Evolutionary conservation across 257 asterid genomes (phyloP).

Genomic region (Solanum ahanhuiri): DNA sequence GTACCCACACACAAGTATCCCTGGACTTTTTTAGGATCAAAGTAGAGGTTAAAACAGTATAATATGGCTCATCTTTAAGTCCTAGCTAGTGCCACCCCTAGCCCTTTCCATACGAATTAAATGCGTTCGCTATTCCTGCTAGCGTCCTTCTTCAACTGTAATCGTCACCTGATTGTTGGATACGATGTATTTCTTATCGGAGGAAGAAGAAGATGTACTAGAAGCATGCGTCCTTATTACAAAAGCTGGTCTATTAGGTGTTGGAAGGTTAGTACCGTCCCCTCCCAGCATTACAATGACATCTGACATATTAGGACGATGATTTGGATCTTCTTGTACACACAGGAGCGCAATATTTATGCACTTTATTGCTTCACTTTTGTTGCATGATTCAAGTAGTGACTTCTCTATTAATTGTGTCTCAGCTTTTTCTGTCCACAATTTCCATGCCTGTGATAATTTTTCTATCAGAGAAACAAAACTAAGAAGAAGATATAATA

Average conservation of each 20-base stretch:
- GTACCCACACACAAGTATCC: not conserved
- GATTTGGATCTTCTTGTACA: slow-evolving; percentile 15
- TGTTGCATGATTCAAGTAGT: not conserved
- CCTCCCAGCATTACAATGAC: slow-evolving; percentile 9
- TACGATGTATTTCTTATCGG: not conserved
- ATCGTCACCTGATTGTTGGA: not conserved
- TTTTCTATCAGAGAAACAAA: not conserved
- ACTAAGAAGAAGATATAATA: not conserved
- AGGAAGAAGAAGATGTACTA: not conserved
- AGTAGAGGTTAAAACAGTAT: not conserved
- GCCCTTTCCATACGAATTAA: not conserved
- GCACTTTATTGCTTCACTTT: not conserved
- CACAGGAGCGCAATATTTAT: slow-evolving; percentile 14
- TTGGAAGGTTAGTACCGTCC: not conserved
- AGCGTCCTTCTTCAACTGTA: not conserved
- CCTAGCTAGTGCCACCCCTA: not conserved
- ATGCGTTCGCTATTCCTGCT: not conserved
- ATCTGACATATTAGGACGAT: slow-evolving; percentile 16
- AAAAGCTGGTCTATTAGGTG: slow-evolving; percentile 15
- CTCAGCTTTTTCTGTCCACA: slow-evolving; percentile 9
- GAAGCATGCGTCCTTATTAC: not conserved
- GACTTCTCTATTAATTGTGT: not conserved
- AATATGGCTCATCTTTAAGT: not conserved
- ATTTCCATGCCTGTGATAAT: slow-evolving; percentile 10
- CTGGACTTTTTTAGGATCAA: not conserved